Evolutionary conservation across 768 basidiomycete species (phyloP).

Genomic region (Boletus vermiculosoides): DNA sequence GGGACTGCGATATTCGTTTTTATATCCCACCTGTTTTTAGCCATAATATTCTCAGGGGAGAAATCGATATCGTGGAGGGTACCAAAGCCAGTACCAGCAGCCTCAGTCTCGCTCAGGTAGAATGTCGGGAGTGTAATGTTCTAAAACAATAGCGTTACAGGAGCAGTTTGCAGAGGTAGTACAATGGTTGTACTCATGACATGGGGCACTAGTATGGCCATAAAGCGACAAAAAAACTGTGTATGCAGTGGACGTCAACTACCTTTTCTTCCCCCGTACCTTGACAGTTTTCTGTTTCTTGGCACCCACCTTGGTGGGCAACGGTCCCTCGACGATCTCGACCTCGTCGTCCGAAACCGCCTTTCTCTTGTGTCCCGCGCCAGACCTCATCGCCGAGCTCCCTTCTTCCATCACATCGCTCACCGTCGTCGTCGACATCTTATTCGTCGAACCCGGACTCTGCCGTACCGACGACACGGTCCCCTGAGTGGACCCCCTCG

Average conservation of each 20-base stretch:
- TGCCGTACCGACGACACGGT: slow-evolving; percentile 36
- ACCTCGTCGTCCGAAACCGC: slow-evolving; percentile 54
- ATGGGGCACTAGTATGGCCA: neutral
- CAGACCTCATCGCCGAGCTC: slow-evolving; percentile 7
- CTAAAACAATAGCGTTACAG: neutral
- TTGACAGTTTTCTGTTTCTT: slow-evolving; percentile 36
- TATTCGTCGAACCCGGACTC: slow-evolving; percentile 48
- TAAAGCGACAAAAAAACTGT: neutral
- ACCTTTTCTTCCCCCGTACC: slow-evolving; percentile 44
- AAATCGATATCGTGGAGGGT: too few species aligned
- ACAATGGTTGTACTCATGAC: neutral
- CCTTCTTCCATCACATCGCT: slow-evolving; percentile 48
- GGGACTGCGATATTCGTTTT: too few species aligned
- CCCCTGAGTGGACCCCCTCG: slow-evolving; percentile 33
- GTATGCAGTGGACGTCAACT: neutral
- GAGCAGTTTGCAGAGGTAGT: neutral
- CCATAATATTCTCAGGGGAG: too few species aligned
- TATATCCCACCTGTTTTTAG: too few species aligned
- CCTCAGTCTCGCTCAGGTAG: too few species aligned
- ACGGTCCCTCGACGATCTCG: slow-evolving; percentile 50
- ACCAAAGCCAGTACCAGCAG: too few species aligned
- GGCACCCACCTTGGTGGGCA: slow-evolving; percentile 36
- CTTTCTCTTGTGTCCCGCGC: slow-evolving; percentile 48
- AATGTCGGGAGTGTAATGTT: neutral
- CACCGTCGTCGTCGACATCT: slow-evolving; percentile 42